These are phyloP conservation scores for Strombidium stylifer DNA, from an alignment of 73 alveolate species.

Conservation along the genomic window DNA sequence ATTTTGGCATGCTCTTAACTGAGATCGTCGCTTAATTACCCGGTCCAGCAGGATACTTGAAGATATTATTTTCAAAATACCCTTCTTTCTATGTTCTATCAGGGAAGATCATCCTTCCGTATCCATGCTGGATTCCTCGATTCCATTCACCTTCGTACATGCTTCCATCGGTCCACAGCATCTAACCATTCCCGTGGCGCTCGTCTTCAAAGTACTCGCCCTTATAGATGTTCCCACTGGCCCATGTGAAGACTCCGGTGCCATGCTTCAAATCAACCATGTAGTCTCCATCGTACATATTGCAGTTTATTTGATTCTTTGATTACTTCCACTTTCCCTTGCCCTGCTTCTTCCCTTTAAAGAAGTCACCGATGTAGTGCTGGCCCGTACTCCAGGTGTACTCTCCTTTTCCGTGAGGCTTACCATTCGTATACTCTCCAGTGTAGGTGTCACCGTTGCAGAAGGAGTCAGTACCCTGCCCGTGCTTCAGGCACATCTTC, in stretches of 20 bases:
- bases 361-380: slow-evolving; percentile 53
- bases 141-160: slow-evolving; percentile 30
- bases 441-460: slow-evolving; percentile 63
- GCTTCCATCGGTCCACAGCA: slow-evolving; percentile 47
- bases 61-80: slow-evolving; percentile 25
- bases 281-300: slow-evolving; percentile 63
- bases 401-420: slow-evolving; percentile 58
- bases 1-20: too few species aligned
- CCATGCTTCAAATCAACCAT: slow-evolving; percentile 47
- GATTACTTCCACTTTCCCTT: slow-evolving; percentile 60
- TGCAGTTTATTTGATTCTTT: slow-evolving; percentile 24
- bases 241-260: slow-evolving; percentile 31
- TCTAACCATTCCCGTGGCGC: slow-evolving; percentile 35
- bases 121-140: slow-evolving; percentile 60
- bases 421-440: slow-evolving; percentile 62
- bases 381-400: slow-evolving; percentile 41
- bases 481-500: slow-evolving; percentile 50
- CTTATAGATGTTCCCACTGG: slow-evolving; percentile 28
- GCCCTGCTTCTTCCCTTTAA: slow-evolving; percentile 65
- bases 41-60: too few species aligned
- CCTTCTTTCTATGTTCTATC: slow-evolving; percentile 42
- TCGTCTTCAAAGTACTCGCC: slow-evolving; percentile 40
- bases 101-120: slow-evolving; percentile 36
- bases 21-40: too few species aligned
- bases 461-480: slow-evolving; percentile 63